These are phyloP conservation scores for Thelephora ganbajun DNA, from an alignment of 768 basidiomycete genomes.

Conservation along the genomic window DNA sequence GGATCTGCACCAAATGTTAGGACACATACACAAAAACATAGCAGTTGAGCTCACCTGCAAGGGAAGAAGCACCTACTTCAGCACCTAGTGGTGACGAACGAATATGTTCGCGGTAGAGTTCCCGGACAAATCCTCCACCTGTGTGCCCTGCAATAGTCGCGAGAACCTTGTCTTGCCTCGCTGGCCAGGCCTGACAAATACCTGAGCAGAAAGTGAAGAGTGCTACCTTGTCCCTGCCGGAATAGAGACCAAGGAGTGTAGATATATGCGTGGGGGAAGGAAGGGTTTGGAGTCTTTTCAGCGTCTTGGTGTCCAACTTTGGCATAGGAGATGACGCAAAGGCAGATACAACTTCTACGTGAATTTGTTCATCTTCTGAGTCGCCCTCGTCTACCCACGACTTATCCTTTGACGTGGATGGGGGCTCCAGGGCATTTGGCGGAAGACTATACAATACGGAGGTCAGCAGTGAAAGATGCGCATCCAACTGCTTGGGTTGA, in stretches of 20 bases:
- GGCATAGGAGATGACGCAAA: slow-evolving; percentile 23
- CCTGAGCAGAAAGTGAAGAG: slow-evolving; percentile 47
- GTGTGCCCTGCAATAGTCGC: slow-evolving; percentile 35
- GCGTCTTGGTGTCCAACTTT: slow-evolving; percentile 41
- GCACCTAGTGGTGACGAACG: slow-evolving; percentile 47
- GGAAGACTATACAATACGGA: slow-evolving; percentile 41
- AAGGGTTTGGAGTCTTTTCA: slow-evolving; percentile 48
- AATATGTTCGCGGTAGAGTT: slow-evolving; percentile 60
- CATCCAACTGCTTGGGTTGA: slow-evolving; percentile 26
- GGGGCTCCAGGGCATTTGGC: slow-evolving; percentile 34
- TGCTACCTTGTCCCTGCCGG: slow-evolving; percentile 20
- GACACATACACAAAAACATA: not conserved
- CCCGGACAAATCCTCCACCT: slow-evolving; percentile 53
- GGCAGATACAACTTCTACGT: slow-evolving; percentile 24
- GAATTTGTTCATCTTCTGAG: slow-evolving; percentile 16
- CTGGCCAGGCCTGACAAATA: slow-evolving; percentile 47
- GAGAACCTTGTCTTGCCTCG: slow-evolving; percentile 42
- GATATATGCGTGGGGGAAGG: slow-evolving; percentile 37
- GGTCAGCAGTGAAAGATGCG: slow-evolving; percentile 42
- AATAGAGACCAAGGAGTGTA: slow-evolving; percentile 26
- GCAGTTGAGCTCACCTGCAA: slow-evolving; percentile 23
- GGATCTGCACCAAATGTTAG: slow-evolving; percentile 23
- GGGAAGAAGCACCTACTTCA: slow-evolving; percentile 26
- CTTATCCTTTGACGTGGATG: slow-evolving; percentile 8
- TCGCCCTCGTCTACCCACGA: slow-evolving; percentile 12